Conservation (phyloP, 2,329 filamentous ascomycete species). For the Penicillium corylophilum region DNA sequence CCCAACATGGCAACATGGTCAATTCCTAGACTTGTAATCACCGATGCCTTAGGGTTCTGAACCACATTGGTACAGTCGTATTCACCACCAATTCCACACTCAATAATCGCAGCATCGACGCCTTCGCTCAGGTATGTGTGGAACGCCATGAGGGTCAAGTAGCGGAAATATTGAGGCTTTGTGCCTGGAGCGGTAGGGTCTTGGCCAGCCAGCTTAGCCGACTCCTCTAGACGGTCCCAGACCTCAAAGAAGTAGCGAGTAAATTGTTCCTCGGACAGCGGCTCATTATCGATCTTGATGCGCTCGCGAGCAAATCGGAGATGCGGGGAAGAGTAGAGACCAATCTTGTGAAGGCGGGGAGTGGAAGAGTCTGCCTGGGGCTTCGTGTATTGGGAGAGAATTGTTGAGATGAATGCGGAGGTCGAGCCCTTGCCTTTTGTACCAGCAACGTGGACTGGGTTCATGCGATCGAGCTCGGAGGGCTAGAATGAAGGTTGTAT, state of each 20-base stretch:
- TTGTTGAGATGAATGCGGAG: slow-evolving; percentile 76
- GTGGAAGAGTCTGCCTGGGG: slow-evolving; percentile 23
- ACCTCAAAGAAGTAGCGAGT: slow-evolving; percentile 78
- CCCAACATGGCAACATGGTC: slow-evolving; percentile 83
- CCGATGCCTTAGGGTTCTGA: slow-evolving; percentile 65
- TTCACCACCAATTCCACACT: slow-evolving; percentile 92
- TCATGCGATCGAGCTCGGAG: slow-evolving; percentile 59
- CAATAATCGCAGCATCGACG: slow-evolving; percentile 76
- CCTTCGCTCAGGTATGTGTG: slow-evolving; percentile 77
- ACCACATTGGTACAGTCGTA: slow-evolving; percentile 91
- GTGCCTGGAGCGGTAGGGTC: slow-evolving; percentile 53
- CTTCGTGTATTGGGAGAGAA: slow-evolving; percentile 64
- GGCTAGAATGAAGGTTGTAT: slow-evolving; percentile 46
- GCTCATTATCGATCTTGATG: slow-evolving; percentile 73
- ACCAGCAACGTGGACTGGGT: slow-evolving; percentile 79
- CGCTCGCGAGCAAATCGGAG: slow-evolving; percentile 80
- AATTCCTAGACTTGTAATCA: slow-evolving; percentile 77
- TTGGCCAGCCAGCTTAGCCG: slow-evolving; percentile 52
- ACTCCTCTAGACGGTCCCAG: slow-evolving; percentile 67
- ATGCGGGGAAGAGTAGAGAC: slow-evolving; percentile 84
- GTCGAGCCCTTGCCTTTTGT: slow-evolving; percentile 95
- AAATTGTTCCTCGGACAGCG: slow-evolving; percentile 68
- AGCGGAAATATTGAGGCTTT: slow-evolving; percentile 92
- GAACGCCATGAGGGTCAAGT: slow-evolving; percentile 82
- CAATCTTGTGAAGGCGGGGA: slow-evolving; percentile 56